A percentile compares a stretch with the other conserved stretches of the same genome.
phyloP scores from a whole-genome alignment of 306 rosid genomes.

The Trichosanthes truncata region DNA sequence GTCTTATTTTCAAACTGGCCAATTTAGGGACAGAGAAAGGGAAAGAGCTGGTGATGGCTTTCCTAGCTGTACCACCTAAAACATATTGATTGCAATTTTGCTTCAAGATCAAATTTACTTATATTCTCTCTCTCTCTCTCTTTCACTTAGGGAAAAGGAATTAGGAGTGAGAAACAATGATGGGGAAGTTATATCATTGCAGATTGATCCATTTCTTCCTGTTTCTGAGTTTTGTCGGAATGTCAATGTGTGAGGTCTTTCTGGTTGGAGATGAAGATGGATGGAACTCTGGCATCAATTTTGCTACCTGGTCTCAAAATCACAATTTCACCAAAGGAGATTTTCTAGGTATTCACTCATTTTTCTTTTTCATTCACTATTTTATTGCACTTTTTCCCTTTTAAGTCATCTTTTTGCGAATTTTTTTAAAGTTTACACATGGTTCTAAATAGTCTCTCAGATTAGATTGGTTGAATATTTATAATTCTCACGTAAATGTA shows the following conservation, averaged over 20 bases:
- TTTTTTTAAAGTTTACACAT: too few species aligned
- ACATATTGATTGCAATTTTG: background rate
- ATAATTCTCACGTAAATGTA: too few species aligned
- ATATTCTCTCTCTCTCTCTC: background rate
- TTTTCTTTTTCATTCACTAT: background rate
- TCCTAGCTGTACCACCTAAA: constrained; percentile 6
- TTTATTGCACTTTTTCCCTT: too few species aligned
- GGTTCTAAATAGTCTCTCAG: too few species aligned
- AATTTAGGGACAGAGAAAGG: background rate
- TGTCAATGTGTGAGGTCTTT: constrained; percentile 9
- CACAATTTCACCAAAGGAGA: constrained; percentile 21
- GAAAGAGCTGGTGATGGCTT: background rate
- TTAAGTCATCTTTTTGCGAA: too few species aligned
- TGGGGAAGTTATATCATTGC: background rate
- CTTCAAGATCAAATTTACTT: background rate
- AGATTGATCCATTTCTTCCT: background rate
- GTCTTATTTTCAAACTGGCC: too few species aligned
- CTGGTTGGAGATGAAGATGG: constrained; percentile 27
- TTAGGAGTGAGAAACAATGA: background rate
- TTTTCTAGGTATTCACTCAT: constrained; percentile 19
- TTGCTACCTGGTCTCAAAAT: constrained; percentile 17
- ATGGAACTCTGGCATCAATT: constrained; percentile 23
- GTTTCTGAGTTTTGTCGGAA: constrained; percentile 3
- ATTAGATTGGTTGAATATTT: too few species aligned
- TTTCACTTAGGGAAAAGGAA: background rate